Evolutionary conservation across 257 asterid species (phyloP).

Genomic region (Solanum peruvianum): DNA sequence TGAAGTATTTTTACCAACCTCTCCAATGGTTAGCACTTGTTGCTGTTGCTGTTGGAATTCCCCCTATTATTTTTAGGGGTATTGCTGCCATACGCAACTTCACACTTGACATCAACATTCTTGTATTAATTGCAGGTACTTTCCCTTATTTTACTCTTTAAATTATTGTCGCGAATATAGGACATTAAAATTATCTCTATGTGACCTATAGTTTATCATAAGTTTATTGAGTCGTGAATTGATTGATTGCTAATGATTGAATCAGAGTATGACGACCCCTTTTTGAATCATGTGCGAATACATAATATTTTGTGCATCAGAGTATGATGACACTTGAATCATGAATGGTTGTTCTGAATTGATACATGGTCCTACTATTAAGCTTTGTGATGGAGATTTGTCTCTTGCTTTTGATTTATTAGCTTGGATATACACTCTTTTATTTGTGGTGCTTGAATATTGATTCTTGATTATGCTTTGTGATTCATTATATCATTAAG

Average conservation of each 20-base stretch:
- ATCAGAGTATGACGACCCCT: not conserved
- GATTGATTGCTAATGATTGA: not conserved
- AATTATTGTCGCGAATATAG: not conserved
- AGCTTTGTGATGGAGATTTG: not conserved
- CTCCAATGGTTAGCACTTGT: conserved; percentile 63
- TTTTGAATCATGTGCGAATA: not conserved
- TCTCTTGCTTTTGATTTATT: not conserved
- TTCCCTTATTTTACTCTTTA: not conserved
- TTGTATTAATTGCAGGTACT: conserved; percentile 63
- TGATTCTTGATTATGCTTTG: not conserved
- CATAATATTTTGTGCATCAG: not conserved
- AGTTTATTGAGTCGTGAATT: not conserved
- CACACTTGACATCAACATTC: conserved; percentile 59
- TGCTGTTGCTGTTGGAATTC: conserved; percentile 48
- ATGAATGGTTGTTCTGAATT: not conserved
- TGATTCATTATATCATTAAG: not conserved
- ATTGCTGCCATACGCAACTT: conserved; percentile 32
- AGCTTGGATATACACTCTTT: not conserved
- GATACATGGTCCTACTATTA: not conserved
- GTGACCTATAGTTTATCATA: not conserved
- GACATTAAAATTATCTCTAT: not conserved
- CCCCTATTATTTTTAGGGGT: conserved; percentile 44
- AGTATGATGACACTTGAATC: not conserved
- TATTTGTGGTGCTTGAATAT: not conserved
- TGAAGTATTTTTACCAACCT: conserved; percentile 37